Evolutionary conservation across 768 basidiomycete species (phyloP), one percentile per base, ranked within the genome.

Genomic region (Daedaleopsis nitida): DNA sequence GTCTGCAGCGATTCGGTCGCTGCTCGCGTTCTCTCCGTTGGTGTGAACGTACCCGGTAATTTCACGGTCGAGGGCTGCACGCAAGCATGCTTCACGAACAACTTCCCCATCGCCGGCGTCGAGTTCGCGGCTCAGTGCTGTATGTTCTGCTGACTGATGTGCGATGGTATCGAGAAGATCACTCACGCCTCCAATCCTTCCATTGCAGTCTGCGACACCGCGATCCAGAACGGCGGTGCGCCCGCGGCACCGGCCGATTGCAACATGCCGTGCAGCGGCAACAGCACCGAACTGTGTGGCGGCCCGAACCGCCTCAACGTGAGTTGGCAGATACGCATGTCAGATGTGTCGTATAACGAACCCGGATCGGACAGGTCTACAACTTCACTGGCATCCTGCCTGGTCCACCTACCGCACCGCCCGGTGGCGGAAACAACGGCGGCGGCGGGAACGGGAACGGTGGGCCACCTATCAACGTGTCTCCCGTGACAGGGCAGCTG

Each of bases 211-310:
- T 90, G 87, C 66, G 84, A 77, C 24, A 69, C 74, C 2, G 62
- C 74, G 23, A 73, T 87, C 62, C 69, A 68, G 34, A 81, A 83
- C 60, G 79, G 76, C 13, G 82, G 82, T n/a, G 77, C 74, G 21
- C 76, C 80, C 0, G 77, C 79, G 0, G 64, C 81, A 0, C 72
- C 78, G n/a, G 70, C 78, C 1, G 84, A 83, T 51, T 94, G 91
- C 68, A 80, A 78, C 66, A 90, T 89, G 88, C 64, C 77, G 27
- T 92, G 89, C 68, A 73, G 72, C 3, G 89, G 88, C 13, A 86
- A 87, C 59, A 73, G 72, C 43, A 77, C 84, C 0, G 85, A 91
- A 67, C 85, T 85, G 60, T 92, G 91, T 64, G 91, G 91, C 21
- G 91, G 90, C 37, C 86, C 89, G 0, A 80, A 87, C 67, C 75